Evolutionary conservation across 495 filamentous ascomycete species (phyloP), one percentile per base, ranked within the genome.

Genomic region (Penicillium lagena): DNA sequence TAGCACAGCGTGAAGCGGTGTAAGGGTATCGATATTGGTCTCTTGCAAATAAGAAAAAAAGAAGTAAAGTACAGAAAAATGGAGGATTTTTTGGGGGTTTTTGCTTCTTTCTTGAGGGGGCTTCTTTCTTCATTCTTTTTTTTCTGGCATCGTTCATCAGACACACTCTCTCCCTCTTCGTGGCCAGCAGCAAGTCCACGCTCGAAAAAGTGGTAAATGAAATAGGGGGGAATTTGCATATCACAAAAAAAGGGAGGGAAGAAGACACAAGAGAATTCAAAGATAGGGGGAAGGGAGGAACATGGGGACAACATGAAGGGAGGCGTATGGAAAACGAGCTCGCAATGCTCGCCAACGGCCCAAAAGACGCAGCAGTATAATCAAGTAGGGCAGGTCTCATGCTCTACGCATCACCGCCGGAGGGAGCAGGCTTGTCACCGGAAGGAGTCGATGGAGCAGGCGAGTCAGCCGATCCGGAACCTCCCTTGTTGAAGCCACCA

Each of bases 401-500:
- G 22, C 22, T 22, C 42, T 38, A 50, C 71, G 60, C 81, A 43
- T 75, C 67, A 42, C 80, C 76, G 30, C 63, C 65, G 40, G 70
- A 59, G 29, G 59, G 51, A 39, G 61, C 62, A 39, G 66, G 66
- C 59, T 73, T 71, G 46, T 77, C 75, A 17, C 72, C 68, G 34
- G 77, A 72, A 1, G 76, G 65, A 9, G 67, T 63, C 38, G 77
- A 71, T 46, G 78, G 70, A 28, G 77, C 76, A 12, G 59, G 57
- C 51, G 63, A 73, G 27, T 81, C 78, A 4, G 68, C 58, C 10
- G 62, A 52, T 4, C 55, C 50, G n/a, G 39, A 39, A 31, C 54
- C 69, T 64, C 81, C 79, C 57, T 62, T 70, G 56, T 78, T 22
- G 22, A 22, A 76, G 7, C 79, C 78, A 29, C 83, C 79, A 12